A percentile compares a stretch with the other conserved stretches of the same genome.
phyloP scores from a whole-genome alignment of 306 rosid species.

The Prunus mira region DNA sequence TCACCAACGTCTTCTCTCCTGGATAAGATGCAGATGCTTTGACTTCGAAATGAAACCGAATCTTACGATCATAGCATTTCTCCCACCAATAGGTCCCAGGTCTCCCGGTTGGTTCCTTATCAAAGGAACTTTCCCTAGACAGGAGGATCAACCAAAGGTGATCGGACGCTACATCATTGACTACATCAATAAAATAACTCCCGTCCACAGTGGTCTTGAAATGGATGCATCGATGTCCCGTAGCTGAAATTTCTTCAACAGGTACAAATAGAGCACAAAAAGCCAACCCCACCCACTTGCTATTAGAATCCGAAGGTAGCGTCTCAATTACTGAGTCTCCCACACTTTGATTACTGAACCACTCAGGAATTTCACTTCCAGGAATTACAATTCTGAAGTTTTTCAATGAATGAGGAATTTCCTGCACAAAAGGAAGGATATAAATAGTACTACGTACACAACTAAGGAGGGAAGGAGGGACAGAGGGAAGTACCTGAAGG shows the following conservation, averaged over 20 bases:
- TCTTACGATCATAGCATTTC: not conserved
- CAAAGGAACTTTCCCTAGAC: fast-evolving
- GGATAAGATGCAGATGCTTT: fast-evolving
- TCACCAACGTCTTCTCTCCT: not conserved
- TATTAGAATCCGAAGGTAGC: not conserved
- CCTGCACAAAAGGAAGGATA: no score
- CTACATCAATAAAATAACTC: fast-evolving
- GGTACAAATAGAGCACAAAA: not conserved
- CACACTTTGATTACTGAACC: not conserved
- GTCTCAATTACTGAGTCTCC: not conserved
- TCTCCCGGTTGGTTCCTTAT: no score
- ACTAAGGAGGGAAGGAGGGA: not conserved
- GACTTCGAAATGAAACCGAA: not conserved
- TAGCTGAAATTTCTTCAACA: not conserved
- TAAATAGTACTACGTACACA: no score
- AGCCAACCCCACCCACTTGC: not conserved
- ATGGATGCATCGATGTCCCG: fast-evolving
- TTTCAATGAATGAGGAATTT: no score
- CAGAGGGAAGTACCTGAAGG: not conserved
- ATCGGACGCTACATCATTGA: not conserved
- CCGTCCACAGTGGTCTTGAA: fast-evolving
- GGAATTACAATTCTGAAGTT: not conserved
- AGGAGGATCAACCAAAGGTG: not conserved
- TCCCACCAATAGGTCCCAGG: not conserved
- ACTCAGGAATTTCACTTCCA: conserved; percentile 10